These are phyloP conservation scores for Boletus albobrunnescens DNA, from an alignment of 1,284 basidiomycete species.

Conservation along the genomic window DNA sequence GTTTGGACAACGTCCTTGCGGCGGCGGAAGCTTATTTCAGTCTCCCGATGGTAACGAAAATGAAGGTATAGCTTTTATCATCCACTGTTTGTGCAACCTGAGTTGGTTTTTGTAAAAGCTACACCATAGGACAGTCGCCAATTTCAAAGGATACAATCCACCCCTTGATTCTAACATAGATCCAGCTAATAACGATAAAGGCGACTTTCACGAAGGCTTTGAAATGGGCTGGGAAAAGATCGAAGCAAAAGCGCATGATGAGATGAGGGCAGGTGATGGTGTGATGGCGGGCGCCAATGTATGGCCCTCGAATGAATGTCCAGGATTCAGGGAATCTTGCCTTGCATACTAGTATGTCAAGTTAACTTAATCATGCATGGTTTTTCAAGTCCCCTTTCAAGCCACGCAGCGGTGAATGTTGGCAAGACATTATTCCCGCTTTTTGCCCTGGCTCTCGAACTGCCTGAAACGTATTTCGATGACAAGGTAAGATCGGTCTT, in stretches of 20 bases:
- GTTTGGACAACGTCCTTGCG: constrained; percentile 50
- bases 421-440: constrained; percentile 76
- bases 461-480: constrained; percentile 73
- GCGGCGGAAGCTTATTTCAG: constrained; percentile 64
- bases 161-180: constrained; percentile 65
- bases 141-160: constrained; percentile 79
- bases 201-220: constrained; percentile 85
- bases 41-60: constrained; percentile 56
- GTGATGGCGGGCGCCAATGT: constrained; percentile 59
- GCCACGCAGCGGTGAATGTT: constrained; percentile 52
- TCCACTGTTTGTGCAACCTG: not conserved
- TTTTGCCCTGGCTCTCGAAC: constrained; percentile 77
- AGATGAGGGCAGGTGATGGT: constrained; percentile 39
- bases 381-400: constrained; percentile 26
- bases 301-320: constrained; percentile 33
- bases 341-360: constrained; percentile 31
- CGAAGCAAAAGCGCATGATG: constrained; percentile 33
- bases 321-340: constrained; percentile 20
- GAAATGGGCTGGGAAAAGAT: constrained; percentile 71
- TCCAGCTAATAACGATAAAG: constrained; percentile 50
- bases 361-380: not conserved
- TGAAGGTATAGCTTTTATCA: constrained; percentile 43
- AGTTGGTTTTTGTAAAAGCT: constrained; percentile 40
- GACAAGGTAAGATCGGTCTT: constrained; percentile 54
- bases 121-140: constrained; percentile 63